These are phyloP conservation scores for Phaffomyces antillensis DNA, from an alignment of 805 yeast genomes.

Conservation along the genomic window DNA sequence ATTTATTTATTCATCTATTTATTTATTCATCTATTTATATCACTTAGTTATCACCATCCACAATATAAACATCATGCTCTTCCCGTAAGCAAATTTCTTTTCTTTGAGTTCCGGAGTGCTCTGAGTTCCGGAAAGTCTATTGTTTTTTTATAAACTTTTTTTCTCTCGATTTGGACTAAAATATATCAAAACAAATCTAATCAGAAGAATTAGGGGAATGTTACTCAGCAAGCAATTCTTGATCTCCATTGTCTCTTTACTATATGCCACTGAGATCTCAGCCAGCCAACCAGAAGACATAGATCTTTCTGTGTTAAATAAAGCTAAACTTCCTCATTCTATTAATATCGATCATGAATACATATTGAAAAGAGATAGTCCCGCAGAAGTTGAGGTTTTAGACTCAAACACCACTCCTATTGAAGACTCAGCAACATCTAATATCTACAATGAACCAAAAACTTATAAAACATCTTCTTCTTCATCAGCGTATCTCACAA, in stretches of 20 bases:
- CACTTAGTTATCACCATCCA: too few relatives aligned
- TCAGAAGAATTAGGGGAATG: neutral
- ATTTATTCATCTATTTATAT: neutral
- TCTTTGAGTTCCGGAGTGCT: too few relatives aligned
- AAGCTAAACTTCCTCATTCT: slow-evolving; percentile 2
- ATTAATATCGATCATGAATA: neutral
- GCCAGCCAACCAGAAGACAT: neutral
- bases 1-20: neutral
- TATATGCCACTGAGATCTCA: neutral
- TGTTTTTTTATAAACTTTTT: too few relatives aligned
- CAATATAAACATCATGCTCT: too few relatives aligned
- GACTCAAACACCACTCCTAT: slow-evolving; percentile 20
- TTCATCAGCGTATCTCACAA: too few relatives aligned
- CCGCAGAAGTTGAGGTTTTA: slow-evolving; percentile 17
- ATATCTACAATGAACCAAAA: neutral
- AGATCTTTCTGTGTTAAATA: neutral
- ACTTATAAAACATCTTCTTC: too few relatives aligned
- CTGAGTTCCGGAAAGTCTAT: too few relatives aligned
- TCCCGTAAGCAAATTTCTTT: too few relatives aligned
- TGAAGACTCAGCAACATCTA: slow-evolving; percentile 8
- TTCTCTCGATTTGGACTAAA: too few relatives aligned
- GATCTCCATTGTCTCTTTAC: neutral
- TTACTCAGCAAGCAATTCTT: neutral
- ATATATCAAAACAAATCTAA: too few relatives aligned
- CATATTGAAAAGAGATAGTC: slow-evolving; percentile 13